phyloP scores from a whole-genome alignment of 2,329 filamentous ascomycete species.

The Plenodomus biglobosus region DNA sequence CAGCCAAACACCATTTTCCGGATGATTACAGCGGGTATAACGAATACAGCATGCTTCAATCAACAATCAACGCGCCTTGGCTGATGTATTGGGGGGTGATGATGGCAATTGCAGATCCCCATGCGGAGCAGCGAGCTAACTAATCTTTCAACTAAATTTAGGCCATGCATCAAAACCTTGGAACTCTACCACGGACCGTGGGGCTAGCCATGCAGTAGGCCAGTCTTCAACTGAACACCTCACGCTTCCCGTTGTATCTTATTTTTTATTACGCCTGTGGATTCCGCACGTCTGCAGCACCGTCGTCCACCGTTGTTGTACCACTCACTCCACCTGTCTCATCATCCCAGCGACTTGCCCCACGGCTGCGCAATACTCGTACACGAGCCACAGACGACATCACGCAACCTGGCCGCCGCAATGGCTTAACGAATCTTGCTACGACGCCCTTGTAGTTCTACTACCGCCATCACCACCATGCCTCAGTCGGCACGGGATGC shows the following conservation, averaged over 20 bases:
- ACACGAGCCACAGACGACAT: background rate
- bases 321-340: constrained; percentile 2
- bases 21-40: constrained; percentile 3
- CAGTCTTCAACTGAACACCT: no score
- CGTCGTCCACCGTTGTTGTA: constrained; percentile 2
- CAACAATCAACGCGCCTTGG: constrained; percentile 8
- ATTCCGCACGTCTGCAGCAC: background rate
- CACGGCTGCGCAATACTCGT: constrained; percentile 1
- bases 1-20: constrained; percentile 1
- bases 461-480: constrained; percentile 34
- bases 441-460: constrained; percentile 17
- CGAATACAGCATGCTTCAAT: constrained; percentile 6
- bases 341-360: background rate
- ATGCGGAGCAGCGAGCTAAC: no score
- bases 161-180: constrained; percentile 21
- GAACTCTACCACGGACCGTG: background rate
- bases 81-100: constrained; percentile 6
- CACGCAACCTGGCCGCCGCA: constrained; percentile 4
- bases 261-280: background rate
- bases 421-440: constrained; percentile 35
- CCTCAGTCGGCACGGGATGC: constrained; percentile 32
- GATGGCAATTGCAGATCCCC: background rate
- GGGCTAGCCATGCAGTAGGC: no score
- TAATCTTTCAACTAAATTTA: no score
- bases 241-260: background rate